Conservation (phyloP, 352 stramenopile species). For the Phytophthora crassamura region DNA sequence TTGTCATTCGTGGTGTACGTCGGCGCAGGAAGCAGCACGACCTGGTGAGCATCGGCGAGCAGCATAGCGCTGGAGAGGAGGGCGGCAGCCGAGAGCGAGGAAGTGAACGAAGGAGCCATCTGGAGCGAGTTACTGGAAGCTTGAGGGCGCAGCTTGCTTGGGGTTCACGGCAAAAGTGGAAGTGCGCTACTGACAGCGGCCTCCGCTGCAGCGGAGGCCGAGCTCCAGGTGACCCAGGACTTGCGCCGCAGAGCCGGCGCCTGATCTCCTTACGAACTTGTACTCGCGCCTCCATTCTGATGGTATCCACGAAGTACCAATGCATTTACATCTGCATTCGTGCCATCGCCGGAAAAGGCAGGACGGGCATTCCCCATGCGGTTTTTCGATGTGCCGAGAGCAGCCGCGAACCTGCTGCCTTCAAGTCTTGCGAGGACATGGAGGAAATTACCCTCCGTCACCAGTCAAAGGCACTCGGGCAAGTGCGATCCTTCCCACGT, state of each 20-base stretch:
- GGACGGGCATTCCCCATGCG: conserved; percentile 22
- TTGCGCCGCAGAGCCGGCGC: not conserved
- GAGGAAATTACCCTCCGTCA: too few species aligned
- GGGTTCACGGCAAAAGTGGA: conserved; percentile 15
- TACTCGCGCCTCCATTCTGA: conserved; percentile 8
- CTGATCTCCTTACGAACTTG: conserved; percentile 17
- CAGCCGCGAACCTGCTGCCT: conserved; percentile 29
- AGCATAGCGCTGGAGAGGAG: conserved; percentile 32
- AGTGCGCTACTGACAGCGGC: conserved; percentile 13
- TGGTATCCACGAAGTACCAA: conserved; percentile 1
- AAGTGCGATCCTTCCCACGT: too few species aligned
- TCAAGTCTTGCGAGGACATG: not conserved
- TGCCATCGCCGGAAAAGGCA: conserved; percentile 31
- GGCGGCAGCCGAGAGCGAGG: conserved; percentile 25
- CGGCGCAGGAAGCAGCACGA: conserved; percentile 45
- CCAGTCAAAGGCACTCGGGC: too few species aligned
- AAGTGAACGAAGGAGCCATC: conserved; percentile 28
- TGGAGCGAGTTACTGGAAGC: not conserved
- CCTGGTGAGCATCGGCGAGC: conserved; percentile 39
- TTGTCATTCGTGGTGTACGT: conserved; percentile 47
- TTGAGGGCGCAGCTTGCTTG: conserved; percentile 12
- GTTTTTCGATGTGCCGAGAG: conserved; percentile 30
- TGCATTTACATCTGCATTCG: not conserved
- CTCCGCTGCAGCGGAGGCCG: not conserved
- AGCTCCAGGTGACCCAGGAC: conserved; percentile 9